Evolutionary conservation across 352 stramenopile species (phyloP).

Genomic region (Phytophthora nicotianae): DNA sequence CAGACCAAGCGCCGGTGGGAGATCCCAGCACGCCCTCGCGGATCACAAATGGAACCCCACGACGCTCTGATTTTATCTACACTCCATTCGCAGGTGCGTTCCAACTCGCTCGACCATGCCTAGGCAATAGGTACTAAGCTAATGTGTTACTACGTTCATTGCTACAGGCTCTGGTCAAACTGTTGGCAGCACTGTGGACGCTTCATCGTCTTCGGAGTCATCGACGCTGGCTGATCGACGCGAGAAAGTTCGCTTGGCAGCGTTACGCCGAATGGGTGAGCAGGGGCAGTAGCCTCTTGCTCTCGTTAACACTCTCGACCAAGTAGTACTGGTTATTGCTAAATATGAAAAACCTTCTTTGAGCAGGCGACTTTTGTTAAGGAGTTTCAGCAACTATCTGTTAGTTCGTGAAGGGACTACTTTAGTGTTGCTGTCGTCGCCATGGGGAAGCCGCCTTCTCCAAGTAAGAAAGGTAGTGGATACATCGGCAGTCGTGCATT

Average conservation of each 20-base stretch:
- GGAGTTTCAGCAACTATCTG: slow-evolving; percentile 22
- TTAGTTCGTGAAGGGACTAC: slow-evolving; percentile 9
- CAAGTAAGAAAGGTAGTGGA: slow-evolving; percentile 37
- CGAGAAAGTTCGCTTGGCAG: slow-evolving; percentile 68
- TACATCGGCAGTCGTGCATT: slow-evolving; percentile 16
- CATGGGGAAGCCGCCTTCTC: slow-evolving; percentile 48
- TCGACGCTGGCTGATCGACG: slow-evolving; percentile 57
- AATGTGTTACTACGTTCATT: too few relatives aligned
- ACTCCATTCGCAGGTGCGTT: slow-evolving; percentile 64
- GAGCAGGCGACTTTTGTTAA: slow-evolving; percentile 16
- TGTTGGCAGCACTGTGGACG: slow-evolving; percentile 25
- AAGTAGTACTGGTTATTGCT: slow-evolving; percentile 7
- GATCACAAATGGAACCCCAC: slow-evolving; percentile 19
- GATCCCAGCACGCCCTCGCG: slow-evolving; percentile 30
- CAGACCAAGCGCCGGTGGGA: slow-evolving; percentile 67
- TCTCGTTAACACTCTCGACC: slow-evolving; percentile 1
- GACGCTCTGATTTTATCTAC: slow-evolving; percentile 54
- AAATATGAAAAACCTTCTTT: slow-evolving; percentile 35
- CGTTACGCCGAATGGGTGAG: slow-evolving; percentile 54
- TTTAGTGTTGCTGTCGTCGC: background rate
- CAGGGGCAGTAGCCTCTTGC: slow-evolving; percentile 20
- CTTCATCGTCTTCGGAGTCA: slow-evolving; percentile 27
- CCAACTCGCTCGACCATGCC: background rate
- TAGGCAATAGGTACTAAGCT: background rate
- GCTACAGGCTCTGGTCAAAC: slow-evolving; percentile 52